Base-by-base conservation (phyloP, 2,329 filamentous ascomycete genomes). In the Colletotrichum salicis region DNA sequence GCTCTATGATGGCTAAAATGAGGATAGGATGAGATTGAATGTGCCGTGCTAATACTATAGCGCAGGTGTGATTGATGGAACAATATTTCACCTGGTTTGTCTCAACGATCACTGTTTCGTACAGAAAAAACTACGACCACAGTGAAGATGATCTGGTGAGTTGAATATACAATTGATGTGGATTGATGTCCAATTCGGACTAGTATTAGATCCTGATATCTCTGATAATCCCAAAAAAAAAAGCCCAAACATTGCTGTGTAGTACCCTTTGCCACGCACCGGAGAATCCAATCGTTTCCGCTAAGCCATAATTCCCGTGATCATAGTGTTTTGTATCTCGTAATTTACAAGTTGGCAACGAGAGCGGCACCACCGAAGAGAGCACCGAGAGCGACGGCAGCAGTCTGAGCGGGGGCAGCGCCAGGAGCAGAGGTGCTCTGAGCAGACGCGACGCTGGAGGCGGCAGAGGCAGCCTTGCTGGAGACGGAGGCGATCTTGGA, bases 301-400 rank as follows among this genome's bases (percentile, higher is more conserved):
- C 55, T 60, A 56, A 69, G 54, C 56, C 41, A 3, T 27, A 54
- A 10, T 22, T 22, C 33, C 15, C 31, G 33, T 51, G 24, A 37
- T 31, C 10, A 31, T 35, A 19, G 37, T 52, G 35, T 35, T 48
- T 15, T 27, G 7, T 13, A 12, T 29, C 12, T 5, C 22, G 10
- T 22, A n/a, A 56, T 75, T 81, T 85, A 87, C 76, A 86, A 68
- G 80, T 86, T 86, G 76, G 78, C 81, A 59, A 86, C 74, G 62
- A 85, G 69, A 62, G 84, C 86, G 3, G 83, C 84, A 75, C 85
- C 86, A 29, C 85, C 86, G 60, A 86, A 78, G 70, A 87, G 79
- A 29, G 84, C 85, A 37, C 85, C 85, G 58, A 87, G 77, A 24
- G 82, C 85, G 54, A 86, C 74, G 33, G 81, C 84, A 33, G 80